phyloP scores from a whole-genome alignment of 805 yeast species.

The Cyberlindnera euphorbiiphila region DNA sequence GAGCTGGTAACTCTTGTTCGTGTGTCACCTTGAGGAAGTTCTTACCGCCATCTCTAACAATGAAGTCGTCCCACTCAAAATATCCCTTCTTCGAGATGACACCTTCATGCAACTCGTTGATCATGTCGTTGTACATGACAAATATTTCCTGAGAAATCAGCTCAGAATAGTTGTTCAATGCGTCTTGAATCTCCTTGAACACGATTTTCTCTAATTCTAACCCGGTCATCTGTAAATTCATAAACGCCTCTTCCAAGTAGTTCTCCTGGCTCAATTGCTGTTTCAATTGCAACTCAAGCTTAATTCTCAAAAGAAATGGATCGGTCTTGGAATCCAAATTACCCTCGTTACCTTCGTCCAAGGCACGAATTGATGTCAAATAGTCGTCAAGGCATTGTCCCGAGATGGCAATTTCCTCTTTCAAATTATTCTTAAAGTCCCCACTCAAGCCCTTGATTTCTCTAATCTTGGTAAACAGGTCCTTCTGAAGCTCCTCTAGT shows the following conservation, averaged over 20 bases:
- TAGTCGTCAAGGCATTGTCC: slow-evolving; percentile 53
- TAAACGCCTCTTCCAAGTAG: slow-evolving; percentile 81
- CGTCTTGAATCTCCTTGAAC: slow-evolving; percentile 77
- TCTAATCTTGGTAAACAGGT: slow-evolving; percentile 73
- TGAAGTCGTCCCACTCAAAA: slow-evolving; percentile 86
- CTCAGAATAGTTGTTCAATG: slow-evolving; percentile 67
- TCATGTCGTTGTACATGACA: slow-evolving; percentile 58
- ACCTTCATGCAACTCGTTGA: slow-evolving; percentile 63
- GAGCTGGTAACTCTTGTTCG: slow-evolving; percentile 50
- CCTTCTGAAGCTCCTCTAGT: slow-evolving; percentile 65
- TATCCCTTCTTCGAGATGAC: slow-evolving; percentile 69
- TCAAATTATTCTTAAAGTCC: slow-evolving; percentile 76
- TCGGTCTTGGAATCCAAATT: slow-evolving; percentile 53
- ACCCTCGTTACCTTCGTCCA: slow-evolving; percentile 41
- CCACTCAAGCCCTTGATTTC: slow-evolving; percentile 78
- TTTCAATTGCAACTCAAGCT: slow-evolving; percentile 71
- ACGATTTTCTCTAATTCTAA: slow-evolving; percentile 84
- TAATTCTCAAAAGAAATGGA: slow-evolving; percentile 71
- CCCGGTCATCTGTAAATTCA: slow-evolving; percentile 83
- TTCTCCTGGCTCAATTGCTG: slow-evolving; percentile 80
- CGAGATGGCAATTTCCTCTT: slow-evolving; percentile 64
- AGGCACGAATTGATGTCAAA: slow-evolving; percentile 52
- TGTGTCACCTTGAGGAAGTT: slow-evolving; percentile 31
- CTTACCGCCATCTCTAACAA: slow-evolving; percentile 64
- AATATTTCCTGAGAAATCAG: slow-evolving; percentile 70